Base-by-base conservation (phyloP, 805 yeast genomes). In the Lachancea lanzarotensis region DNA sequence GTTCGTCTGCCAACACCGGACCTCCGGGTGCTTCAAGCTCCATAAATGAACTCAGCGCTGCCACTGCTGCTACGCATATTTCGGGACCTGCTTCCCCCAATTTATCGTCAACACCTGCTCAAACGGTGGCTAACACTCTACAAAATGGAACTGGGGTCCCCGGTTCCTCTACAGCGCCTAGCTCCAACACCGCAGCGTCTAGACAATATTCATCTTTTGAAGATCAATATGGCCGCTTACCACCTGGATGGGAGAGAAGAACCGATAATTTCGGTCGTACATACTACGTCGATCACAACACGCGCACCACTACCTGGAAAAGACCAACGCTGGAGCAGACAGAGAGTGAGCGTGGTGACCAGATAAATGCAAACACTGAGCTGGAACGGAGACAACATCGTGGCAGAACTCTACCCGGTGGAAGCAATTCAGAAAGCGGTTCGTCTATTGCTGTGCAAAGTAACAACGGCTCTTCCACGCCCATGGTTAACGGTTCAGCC, bases 161-260 rank as follows among this genome's bases (percentile, higher is more conserved):
- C 6, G 40, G 59, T 18, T 36, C 59, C 12, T 51, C 56, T 5
- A 47, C 63, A 12, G 45, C 63, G 18, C 39, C 39, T 12, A 19
- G 31, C 6, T 10, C 44, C 17, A 18, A 27, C 18, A 13, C 62
- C 35, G 54, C 67, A 1, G 39, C 56, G 9, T 52, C 36, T 40
- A 78, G 89, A 58, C 95, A 83, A 59, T 83, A 82, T 56, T 85
- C 95, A 4, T 87, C 98, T 1, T 93, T 93, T 64, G 98, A 93
- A 68, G 99, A 93, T 68, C 98, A 91, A 65, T 79, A 81, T 57
- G 99, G 99, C 35, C 76, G 96, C 61, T 74, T 93, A 54, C 99
- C 98, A 2, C 88, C 96, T 6, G 99, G 99, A 3, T 93, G 98
- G 98, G 99, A 93, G 67, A 81, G 98, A 56, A 79, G 98, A 68